These are phyloP conservation scores for Umbilicaria muhlenbergii DNA, from an alignment of 495 filamentous ascomycete genomes.

Conservation along the genomic window DNA sequence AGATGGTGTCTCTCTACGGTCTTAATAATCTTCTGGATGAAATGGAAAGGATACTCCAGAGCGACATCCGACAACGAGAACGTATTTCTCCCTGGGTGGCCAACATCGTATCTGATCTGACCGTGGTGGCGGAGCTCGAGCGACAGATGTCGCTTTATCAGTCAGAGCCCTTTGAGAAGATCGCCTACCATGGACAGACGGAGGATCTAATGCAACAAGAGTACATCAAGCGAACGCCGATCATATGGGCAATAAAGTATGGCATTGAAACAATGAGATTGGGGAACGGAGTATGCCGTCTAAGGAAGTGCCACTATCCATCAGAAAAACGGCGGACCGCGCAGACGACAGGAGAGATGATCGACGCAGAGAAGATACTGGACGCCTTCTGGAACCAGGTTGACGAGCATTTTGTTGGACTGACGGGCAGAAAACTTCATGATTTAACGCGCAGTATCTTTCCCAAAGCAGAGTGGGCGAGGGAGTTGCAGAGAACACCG, in stretches of 20 bases:
- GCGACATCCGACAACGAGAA: conserved; percentile 17
- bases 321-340: conserved; percentile 29
- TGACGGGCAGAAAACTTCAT: conserved; percentile 5
- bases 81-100: conserved; percentile 24
- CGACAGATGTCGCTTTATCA: conserved; percentile 29
- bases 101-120: conserved; percentile 23
- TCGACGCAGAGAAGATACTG: conserved; percentile 28
- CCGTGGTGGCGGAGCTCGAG: conserved; percentile 24
- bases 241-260: too few relatives aligned
- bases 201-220: too few relatives aligned
- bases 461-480: neutral
- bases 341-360: conserved; percentile 26
- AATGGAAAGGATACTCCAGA: conserved; percentile 25
- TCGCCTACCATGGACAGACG: too few relatives aligned
- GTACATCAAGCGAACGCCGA: too few relatives aligned
- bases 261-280: neutral
- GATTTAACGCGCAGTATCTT: conserved; percentile 8
- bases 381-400: conserved; percentile 32
- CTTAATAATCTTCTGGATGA: conserved; percentile 27
- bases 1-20: conserved; percentile 14
- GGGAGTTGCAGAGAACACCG: conserved; percentile 29
- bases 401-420: conserved; percentile 9
- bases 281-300: conserved; percentile 15
- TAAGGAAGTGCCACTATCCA: conserved; percentile 31
- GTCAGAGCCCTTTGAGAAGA: conserved; percentile 19